Conservation (phyloP, 805 yeast species). For the Ogataea dorogensis region DNA sequence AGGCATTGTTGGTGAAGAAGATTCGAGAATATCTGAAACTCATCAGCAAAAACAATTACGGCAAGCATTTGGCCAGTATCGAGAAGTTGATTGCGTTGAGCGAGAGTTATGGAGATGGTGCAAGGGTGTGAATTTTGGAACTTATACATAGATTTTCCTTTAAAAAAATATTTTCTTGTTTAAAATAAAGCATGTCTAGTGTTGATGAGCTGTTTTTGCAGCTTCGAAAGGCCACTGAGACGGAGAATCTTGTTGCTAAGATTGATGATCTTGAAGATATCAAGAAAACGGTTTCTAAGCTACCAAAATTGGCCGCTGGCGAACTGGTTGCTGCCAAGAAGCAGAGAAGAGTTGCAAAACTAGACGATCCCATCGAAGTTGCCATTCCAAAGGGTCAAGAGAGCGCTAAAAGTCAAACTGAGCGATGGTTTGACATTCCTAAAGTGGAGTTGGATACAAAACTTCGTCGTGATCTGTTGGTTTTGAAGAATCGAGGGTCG, state of each 20-base stretch:
- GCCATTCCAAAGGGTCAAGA: constrained; percentile 24
- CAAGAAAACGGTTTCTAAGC: constrained; percentile 31
- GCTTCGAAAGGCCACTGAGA: constrained; percentile 19
- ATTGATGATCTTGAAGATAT: constrained; percentile 33
- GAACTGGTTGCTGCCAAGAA: constrained; percentile 23
- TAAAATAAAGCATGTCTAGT: constrained; percentile 4
- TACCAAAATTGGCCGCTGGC: constrained; percentile 35
- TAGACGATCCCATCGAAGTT: constrained; percentile 44
- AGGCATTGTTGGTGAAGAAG: constrained; percentile 65
- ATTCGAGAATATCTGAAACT: constrained; percentile 78
- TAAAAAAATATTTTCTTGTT: constrained; percentile 3
- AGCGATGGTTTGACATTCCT: constrained; percentile 79
- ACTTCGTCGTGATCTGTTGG: constrained; percentile 70
- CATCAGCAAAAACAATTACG: constrained; percentile 65
- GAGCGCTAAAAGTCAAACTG: constrained; percentile 42
- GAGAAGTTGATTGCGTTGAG: constrained; percentile 66
- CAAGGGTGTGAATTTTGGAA: constrained; percentile 4
- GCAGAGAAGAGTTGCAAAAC: constrained; percentile 16
- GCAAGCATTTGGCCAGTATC: constrained; percentile 81
- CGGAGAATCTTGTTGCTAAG: constrained; percentile 10
- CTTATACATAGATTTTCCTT: neutral
- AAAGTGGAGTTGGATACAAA: constrained; percentile 70
- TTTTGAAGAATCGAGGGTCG: constrained; percentile 84
- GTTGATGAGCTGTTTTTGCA: constrained; percentile 37
- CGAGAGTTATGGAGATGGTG: constrained; percentile 36